Conservation (phyloP, 768 basidiomycete species). For the Crepidotus variabilis region DNA sequence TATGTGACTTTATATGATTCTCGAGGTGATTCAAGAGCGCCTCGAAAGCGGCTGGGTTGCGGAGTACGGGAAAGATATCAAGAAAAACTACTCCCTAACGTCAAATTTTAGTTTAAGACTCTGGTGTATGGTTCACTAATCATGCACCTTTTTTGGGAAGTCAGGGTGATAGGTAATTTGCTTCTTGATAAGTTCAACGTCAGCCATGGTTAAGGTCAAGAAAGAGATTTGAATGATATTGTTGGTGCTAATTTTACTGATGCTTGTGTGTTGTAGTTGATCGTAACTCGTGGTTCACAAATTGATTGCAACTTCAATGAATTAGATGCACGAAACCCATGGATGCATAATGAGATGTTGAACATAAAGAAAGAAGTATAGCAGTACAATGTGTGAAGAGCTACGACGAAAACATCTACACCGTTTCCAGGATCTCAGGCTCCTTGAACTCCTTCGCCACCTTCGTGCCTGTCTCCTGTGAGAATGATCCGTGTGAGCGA, state of each 20-base stretch:
- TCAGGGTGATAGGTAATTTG: constrained; percentile 62
- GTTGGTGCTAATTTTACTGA: not conserved
- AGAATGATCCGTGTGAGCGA: constrained; percentile 2
- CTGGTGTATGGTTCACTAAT: not conserved
- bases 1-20: constrained; percentile 80
- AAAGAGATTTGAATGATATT: not conserved
- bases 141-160: constrained; percentile 84
- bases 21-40: constrained; percentile 85
- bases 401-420: constrained; percentile 55
- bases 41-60: constrained; percentile 84
- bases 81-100: constrained; percentile 84
- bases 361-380: constrained; percentile 20
- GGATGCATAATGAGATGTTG: constrained; percentile 12
- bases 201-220: constrained; percentile 49
- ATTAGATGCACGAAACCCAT: constrained; percentile 6
- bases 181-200: constrained; percentile 66
- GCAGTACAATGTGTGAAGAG: constrained; percentile 27
- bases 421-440: constrained; percentile 89
- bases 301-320: not conserved
- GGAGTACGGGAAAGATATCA: constrained; percentile 92
- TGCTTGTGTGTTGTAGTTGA: not conserved
- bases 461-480: constrained; percentile 90
- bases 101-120: constrained; percentile 1
- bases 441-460: constrained; percentile 97
- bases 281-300: not conserved